A percentile compares a stretch with the other conserved stretches of the same genome.
Evolutionary conservation across 2,329 filamentous ascomycete genomes (phyloP).

Genomic region (Chaetomiaceae sp.): DNA sequence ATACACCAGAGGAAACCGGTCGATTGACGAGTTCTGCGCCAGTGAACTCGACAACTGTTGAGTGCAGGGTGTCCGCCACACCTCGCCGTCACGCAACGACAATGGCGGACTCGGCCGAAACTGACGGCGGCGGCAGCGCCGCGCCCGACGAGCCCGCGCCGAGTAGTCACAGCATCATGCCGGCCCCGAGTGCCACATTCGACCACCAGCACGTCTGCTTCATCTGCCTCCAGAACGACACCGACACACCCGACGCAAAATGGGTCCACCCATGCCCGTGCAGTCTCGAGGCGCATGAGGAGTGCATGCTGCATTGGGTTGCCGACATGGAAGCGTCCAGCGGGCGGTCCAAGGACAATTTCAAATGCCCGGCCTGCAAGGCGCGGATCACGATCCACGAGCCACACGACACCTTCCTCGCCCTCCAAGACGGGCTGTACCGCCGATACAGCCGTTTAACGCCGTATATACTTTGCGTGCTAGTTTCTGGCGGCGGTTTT

Average conservation of each 20-base stretch:
- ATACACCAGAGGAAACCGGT: too few relatives aligned
- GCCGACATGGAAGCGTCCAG: conserved; percentile 69
- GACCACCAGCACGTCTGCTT: conserved; percentile 41
- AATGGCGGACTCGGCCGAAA: conserved; percentile 11
- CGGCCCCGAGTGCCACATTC: conserved; percentile 14
- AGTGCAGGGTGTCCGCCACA: too few relatives aligned
- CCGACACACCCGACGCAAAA: conserved; percentile 39
- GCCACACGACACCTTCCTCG: conserved; percentile 66
- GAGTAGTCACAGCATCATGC: conserved; percentile 1
- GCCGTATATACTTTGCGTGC: conserved; percentile 59
- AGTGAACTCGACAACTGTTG: too few relatives aligned
- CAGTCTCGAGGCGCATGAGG: conserved; percentile 83
- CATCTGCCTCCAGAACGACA: conserved; percentile 56
- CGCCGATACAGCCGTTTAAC: conserved; percentile 47
- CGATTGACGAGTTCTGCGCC: too few relatives aligned
- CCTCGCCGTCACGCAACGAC: not conserved
- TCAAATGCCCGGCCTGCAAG: conserved; percentile 88
- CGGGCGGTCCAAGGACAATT: conserved; percentile 49
- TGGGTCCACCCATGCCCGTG: conserved; percentile 92
- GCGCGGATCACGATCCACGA: conserved; percentile 69
- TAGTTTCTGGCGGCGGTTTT: conserved; percentile 46
- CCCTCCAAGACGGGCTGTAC: conserved; percentile 55
- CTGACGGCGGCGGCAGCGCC: not conserved
- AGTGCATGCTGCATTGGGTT: conserved; percentile 86
- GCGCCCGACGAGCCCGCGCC: not conserved